phyloP scores from a whole-genome alignment of 352 stramenopile genomes.

The Pythium rhizo-oryzae region DNA sequence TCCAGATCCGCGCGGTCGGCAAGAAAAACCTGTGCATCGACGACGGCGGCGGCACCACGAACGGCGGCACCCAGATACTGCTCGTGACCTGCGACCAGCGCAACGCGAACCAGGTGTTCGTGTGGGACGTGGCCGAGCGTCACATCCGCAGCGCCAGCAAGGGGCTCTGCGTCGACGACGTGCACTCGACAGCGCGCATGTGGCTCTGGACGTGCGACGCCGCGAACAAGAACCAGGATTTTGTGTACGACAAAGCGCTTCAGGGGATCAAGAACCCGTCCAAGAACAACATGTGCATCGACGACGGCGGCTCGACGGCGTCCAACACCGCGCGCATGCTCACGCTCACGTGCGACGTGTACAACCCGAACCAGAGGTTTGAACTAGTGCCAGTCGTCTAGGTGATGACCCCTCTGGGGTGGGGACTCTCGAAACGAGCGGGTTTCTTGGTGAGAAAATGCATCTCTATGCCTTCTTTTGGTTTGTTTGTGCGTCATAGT shows the following conservation, averaged over 20 bases:
- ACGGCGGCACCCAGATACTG: conserved; percentile 9
- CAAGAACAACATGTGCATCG: conserved; percentile 11
- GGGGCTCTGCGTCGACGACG: conserved; percentile 18
- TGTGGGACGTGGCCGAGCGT: background rate
- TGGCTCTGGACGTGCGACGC: conserved; percentile 22
- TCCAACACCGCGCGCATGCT: conserved; percentile 16
- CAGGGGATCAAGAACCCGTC: background rate
- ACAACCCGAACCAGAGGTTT: conserved; percentile 41
- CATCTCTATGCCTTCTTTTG: too few species aligned
- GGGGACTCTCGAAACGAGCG: too few species aligned
- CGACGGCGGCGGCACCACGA: conserved; percentile 26
- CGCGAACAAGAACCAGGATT: conserved; percentile 7
- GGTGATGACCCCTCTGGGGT: too few species aligned
- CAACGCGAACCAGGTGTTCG: conserved; percentile 9
- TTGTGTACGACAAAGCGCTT: conserved; percentile 7
- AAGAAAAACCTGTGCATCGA: conserved; percentile 28
- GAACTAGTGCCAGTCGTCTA: background rate
- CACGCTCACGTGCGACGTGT: conserved; percentile 16
- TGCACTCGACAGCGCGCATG: background rate
- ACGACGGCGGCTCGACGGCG: conserved; percentile 16
- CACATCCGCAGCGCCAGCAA: conserved; percentile 12
- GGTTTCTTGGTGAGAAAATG: too few species aligned
- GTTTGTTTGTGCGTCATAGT: too few species aligned
- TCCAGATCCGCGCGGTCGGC: conserved; percentile 11
- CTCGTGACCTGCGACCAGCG: background rate